Percentiles rank a stretch among this genome's conserved stretches.
These are phyloP conservation scores for Talinum fruticosum DNA, from an alignment of 148 eudicot genomes.

Conservation along the genomic window DNA sequence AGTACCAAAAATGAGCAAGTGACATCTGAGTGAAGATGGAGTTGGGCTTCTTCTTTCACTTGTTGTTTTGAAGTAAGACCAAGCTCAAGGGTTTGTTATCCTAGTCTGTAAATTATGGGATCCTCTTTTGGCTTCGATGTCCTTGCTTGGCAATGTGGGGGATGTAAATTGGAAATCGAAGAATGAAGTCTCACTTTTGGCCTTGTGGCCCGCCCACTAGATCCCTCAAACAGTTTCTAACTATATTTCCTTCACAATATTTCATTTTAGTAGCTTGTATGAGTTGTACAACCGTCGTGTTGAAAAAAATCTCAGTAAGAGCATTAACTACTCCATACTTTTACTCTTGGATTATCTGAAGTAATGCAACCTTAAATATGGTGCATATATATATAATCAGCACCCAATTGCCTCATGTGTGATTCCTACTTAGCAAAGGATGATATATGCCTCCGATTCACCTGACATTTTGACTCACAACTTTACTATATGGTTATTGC, in stretches of 20 bases:
- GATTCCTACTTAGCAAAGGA: neutral
- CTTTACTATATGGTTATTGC: constrained; percentile 22
- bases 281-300: neutral
- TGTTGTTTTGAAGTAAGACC: neutral
- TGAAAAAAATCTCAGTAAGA: neutral
- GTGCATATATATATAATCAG: neutral
- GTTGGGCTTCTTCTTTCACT: neutral
- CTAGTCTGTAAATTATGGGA: neutral
- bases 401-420: constrained; percentile 1
- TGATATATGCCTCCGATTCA: constrained; percentile 3
- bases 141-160: neutral
- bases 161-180: neutral
- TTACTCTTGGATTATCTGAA: neutral
- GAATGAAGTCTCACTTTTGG: neutral
- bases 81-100: neutral
- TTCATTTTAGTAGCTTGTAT: neutral
- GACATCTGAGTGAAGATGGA: neutral
- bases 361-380: neutral
- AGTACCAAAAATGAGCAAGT: neutral
- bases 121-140: neutral
- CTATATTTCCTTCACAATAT: neutral
- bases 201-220: neutral
- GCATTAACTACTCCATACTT: neutral
- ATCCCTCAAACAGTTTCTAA: neutral
- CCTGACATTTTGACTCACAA: constrained; percentile 2